These are phyloP conservation scores for Mucor piriformis DNA, from an alignment of 371 early-diverging fungal genomes.

Conservation along the genomic window DNA sequence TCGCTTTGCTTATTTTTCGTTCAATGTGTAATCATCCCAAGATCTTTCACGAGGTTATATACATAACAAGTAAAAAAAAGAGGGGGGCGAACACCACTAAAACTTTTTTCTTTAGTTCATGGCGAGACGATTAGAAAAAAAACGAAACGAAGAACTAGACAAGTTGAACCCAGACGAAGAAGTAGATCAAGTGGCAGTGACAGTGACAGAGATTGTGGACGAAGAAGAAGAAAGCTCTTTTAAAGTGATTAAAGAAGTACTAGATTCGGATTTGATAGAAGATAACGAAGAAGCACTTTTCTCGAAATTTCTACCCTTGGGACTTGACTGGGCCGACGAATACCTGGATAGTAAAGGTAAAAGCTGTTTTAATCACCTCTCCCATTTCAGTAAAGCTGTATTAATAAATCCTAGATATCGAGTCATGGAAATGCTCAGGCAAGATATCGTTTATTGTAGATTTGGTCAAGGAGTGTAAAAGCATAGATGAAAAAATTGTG, in stretches of 20 bases:
- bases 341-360: conserved; percentile 19
- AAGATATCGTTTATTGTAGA: conserved; percentile 32
- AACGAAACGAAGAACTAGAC: conserved; percentile 7
- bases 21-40: conserved; percentile 77
- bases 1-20: conserved; percentile 33
- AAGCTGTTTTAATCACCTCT: background rate
- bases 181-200: background rate
- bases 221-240: background rate
- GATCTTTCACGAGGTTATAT: conserved; percentile 48
- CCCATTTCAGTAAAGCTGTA: no score
- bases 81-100: background rate
- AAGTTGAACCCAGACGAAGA: background rate
- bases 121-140: conserved; percentile 4
- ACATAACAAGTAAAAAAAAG: background rate
- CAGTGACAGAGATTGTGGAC: background rate
- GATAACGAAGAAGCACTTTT: conserved; percentile 11
- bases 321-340: background rate
- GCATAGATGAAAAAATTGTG: conserved; percentile 66
- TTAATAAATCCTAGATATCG: conserved; percentile 26
- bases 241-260: background rate
- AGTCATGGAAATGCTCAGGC: conserved; percentile 26
- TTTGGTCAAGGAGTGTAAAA: conserved; percentile 34
- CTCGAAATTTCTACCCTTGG: background rate
- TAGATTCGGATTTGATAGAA: conserved; percentile 3
- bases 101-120: conserved; percentile 7